These are phyloP conservation scores for Fusarium ramigenum DNA, from an alignment of 2,329 filamentous ascomycete genomes.

Conservation along the genomic window DNA sequence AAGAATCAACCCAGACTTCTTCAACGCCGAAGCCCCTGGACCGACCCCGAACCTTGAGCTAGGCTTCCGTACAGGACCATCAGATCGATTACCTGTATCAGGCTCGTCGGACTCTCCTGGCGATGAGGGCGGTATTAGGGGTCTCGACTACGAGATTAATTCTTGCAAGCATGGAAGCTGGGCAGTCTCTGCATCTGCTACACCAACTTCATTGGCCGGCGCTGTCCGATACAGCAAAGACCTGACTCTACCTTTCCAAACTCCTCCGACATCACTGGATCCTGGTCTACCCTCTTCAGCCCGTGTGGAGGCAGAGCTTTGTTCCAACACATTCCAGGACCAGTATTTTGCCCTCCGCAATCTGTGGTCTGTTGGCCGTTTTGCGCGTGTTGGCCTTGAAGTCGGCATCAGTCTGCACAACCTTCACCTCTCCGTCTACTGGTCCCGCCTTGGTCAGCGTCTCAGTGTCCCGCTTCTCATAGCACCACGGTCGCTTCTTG, in stretches of 20 bases:
- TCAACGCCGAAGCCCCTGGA: slow-evolving; percentile 44
- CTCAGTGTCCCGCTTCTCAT: slow-evolving; percentile 56
- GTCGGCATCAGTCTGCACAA: slow-evolving; percentile 53
- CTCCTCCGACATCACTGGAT: slow-evolving; percentile 18
- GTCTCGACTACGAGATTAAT: slow-evolving; percentile 47
- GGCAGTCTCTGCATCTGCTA: slow-evolving; percentile 51
- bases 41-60: slow-evolving; percentile 53
- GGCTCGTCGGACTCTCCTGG: slow-evolving; percentile 25
- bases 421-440: slow-evolving; percentile 58
- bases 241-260: slow-evolving; percentile 44
- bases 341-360: slow-evolving; percentile 56
- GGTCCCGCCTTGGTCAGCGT: slow-evolving; percentile 57
- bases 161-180: slow-evolving; percentile 49
- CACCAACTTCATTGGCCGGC: slow-evolving; percentile 43
- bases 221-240: slow-evolving; percentile 49
- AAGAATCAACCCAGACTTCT: slow-evolving; percentile 43
- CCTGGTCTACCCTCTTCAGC: slow-evolving; percentile 35
- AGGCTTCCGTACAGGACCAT: slow-evolving; percentile 49
- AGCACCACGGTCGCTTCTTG: slow-evolving; percentile 43
- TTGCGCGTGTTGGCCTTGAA: slow-evolving; percentile 56
- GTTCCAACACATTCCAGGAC: slow-evolving; percentile 48
- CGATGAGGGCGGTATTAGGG: slow-evolving; percentile 49
- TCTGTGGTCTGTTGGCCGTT: slow-evolving; percentile 53
- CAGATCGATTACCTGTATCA: slow-evolving; percentile 11
- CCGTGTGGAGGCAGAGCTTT: slow-evolving; percentile 56